A percentile compares a stretch with the other conserved stretches of the same genome.
Conservation (phyloP, 2,329 filamentous ascomycete species). For the Botrytis cinerea region DNA sequence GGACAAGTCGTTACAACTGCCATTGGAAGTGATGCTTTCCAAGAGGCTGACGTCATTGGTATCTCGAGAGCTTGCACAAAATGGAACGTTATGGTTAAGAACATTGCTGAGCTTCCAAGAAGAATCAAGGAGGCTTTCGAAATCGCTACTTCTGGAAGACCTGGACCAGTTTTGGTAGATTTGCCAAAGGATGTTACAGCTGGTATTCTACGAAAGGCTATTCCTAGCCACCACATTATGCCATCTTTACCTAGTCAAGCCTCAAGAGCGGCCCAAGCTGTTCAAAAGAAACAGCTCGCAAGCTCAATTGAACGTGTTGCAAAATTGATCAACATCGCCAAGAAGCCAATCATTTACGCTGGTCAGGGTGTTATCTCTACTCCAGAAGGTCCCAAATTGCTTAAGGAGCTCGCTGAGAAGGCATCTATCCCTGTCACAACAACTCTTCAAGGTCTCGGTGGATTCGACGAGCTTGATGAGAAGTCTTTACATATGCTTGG, state of each 20-base stretch:
- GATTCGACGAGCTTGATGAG: constrained; percentile 87
- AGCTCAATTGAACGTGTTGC: constrained; percentile 76
- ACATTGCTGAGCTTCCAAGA: constrained; percentile 85
- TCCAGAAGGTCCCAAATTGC: constrained; percentile 74
- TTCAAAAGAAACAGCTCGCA: constrained; percentile 71
- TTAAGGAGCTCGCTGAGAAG: constrained; percentile 89
- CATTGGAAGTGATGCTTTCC: constrained; percentile 95
- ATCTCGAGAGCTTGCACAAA: constrained; percentile 96
- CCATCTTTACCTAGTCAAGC: constrained; percentile 81
- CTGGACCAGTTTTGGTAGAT: constrained; percentile 93
- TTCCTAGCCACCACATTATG: constrained; percentile 65
- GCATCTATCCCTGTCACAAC: constrained; percentile 91
- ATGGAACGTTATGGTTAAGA: constrained; percentile 99
- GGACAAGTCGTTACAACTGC: constrained; percentile 89
- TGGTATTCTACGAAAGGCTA: constrained; percentile 77
- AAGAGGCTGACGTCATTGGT: constrained; percentile 91
- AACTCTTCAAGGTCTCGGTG: constrained; percentile 89
- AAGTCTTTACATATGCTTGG: constrained; percentile 98
- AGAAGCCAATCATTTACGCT: constrained; percentile 94
- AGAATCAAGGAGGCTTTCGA: constrained; percentile 98
- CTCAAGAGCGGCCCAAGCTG: constrained; percentile 74
- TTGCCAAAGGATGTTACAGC: constrained; percentile 96
- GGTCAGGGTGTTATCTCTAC: constrained; percentile 84
- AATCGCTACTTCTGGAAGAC: constrained; percentile 91
- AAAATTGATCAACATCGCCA: constrained; percentile 78